Conservation (phyloP, 73 alveolate genomes). For the Stentor roeselii region DNA sequence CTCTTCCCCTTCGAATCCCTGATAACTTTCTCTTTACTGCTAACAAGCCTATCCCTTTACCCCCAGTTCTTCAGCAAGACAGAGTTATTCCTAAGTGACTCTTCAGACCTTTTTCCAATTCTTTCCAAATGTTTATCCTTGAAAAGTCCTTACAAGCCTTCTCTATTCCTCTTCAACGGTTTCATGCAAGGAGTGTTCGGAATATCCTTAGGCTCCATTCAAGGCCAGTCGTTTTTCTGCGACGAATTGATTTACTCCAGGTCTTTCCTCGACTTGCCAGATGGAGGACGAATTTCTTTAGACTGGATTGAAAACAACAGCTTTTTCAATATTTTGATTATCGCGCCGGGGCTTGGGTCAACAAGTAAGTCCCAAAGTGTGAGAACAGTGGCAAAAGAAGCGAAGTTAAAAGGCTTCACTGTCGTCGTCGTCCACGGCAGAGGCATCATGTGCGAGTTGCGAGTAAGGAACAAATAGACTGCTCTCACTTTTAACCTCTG, state of each 20-base stretch:
- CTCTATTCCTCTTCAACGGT: background rate
- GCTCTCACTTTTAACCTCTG: background rate
- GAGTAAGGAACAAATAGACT: background rate
- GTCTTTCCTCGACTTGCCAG: background rate
- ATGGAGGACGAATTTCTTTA: background rate
- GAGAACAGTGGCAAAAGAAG: conserved; percentile 5
- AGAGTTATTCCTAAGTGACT: no score
- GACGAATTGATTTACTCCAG: background rate
- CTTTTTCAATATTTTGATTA: background rate
- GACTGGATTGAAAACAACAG: background rate
- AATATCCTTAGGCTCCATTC: background rate
- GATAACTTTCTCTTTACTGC: no score
- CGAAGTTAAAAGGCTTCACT: background rate
- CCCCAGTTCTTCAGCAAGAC: no score
- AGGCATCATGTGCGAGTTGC: conserved; percentile 4
- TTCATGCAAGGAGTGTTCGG: background rate
- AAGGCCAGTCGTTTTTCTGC: background rate
- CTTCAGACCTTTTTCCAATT: no score
- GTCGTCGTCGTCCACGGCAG: conserved; percentile 25
- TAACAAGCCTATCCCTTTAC: no score
- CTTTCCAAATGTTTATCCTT: background rate
- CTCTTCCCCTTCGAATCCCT: no score
- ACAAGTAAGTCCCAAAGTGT: background rate
- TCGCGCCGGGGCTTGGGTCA: conserved; percentile 10
- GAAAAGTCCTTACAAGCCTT: background rate